Conservation (phyloP, 1,284 basidiomycete species). For the Leccinum solheimii region DNA sequence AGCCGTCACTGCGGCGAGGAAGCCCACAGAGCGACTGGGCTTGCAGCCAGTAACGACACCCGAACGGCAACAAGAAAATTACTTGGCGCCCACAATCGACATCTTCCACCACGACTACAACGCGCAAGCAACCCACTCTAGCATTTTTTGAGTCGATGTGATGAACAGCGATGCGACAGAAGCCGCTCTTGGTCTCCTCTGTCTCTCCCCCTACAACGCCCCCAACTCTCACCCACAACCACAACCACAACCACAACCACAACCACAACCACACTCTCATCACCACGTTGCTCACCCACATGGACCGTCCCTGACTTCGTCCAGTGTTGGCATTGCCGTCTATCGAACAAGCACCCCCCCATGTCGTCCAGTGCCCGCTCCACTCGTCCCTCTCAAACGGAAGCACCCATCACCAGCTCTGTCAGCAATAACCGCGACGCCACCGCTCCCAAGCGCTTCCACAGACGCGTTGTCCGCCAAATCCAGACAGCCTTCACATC, state of each 20-base stretch:
- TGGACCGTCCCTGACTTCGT: slow-evolving; percentile 33
- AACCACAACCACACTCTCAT: slow-evolving; percentile 21
- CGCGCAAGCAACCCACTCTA: slow-evolving; percentile 6
- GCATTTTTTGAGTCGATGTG: slow-evolving; percentile 36
- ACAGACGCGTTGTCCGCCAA: slow-evolving; percentile 18
- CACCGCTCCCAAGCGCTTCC: slow-evolving; percentile 7
- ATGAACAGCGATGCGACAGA: slow-evolving; percentile 54
- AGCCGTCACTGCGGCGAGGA: slow-evolving; percentile 8
- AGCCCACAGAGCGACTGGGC: slow-evolving; percentile 5
- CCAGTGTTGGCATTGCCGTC: slow-evolving; percentile 27
- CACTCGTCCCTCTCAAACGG: slow-evolving; percentile 44
- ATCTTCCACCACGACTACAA: slow-evolving; percentile 9
- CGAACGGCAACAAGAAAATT: slow-evolving; percentile 23
- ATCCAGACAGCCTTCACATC: slow-evolving; percentile 18
- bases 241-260: background rate
- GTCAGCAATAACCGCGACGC: slow-evolving; percentile 10
- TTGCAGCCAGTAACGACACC: background rate
- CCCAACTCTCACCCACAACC: slow-evolving; percentile 20
- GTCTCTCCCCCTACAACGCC: slow-evolving; percentile 40
- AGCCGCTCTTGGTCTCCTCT: slow-evolving; percentile 50
- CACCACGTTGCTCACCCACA: slow-evolving; percentile 28
- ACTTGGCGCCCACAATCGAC: slow-evolving; percentile 17
- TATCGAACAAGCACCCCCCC: slow-evolving; percentile 25
- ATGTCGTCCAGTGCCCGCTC: slow-evolving; percentile 23
- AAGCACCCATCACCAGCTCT: slow-evolving; percentile 36